A percentile compares a stretch with the other conserved stretches of the same genome.
Conservation (phyloP, 83 land plant species). For the Thuja plicata region DNA sequence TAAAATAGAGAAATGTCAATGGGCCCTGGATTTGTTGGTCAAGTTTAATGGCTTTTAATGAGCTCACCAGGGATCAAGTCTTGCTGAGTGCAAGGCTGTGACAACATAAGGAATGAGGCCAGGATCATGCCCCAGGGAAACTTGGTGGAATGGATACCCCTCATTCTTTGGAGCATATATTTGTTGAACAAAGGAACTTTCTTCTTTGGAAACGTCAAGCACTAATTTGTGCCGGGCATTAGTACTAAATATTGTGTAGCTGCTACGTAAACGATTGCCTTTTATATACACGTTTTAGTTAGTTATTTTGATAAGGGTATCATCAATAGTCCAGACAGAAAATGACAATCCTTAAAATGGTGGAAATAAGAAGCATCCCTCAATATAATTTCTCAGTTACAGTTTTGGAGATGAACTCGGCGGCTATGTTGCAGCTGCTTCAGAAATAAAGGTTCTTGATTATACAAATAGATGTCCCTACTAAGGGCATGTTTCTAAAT, state of each 20-base stretch:
- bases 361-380: background rate
- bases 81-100: too few relatives aligned
- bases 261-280: background rate
- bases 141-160: too few relatives aligned
- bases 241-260: background rate
- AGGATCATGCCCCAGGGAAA: too few relatives aligned
- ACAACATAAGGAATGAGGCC: too few relatives aligned
- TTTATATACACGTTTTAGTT: background rate
- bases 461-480: constrained; percentile 20
- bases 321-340: background rate
- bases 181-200: background rate
- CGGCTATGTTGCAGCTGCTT: background rate
- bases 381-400: background rate
- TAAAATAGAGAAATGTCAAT: too few relatives aligned
- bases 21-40: too few relatives aligned
- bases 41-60: too few relatives aligned
- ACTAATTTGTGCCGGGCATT: background rate
- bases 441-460: constrained; percentile 39
- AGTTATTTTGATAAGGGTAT: background rate
- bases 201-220: background rate
- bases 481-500: constrained; percentile 42
- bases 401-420: background rate
- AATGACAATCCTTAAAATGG: background rate
- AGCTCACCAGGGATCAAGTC: too few relatives aligned
- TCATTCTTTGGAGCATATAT: background rate